These are phyloP conservation scores for Musa balbisiana DNA, from an alignment of 202 grass and related monocot species.

Conservation along the genomic window DNA sequence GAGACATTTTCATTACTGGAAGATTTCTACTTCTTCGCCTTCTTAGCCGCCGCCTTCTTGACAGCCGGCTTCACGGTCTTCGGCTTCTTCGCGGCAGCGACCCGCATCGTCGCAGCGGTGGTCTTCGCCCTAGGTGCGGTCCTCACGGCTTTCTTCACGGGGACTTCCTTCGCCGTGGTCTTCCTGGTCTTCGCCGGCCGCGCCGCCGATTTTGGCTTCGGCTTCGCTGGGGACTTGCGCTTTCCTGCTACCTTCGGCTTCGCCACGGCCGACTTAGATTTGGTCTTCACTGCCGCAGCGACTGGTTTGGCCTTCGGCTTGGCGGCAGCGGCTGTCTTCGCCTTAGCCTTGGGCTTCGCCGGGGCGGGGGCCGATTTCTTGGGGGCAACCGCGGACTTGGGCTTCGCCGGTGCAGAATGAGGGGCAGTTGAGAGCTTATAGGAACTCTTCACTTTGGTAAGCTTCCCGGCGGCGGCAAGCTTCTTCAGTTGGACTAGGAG, in stretches of 20 bases:
- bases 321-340: slow-evolving; percentile 17
- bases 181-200: background rate
- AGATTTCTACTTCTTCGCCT: background rate
- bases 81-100: background rate
- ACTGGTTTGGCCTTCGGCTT: slow-evolving; percentile 22
- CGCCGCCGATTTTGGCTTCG: background rate
- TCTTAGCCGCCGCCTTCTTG: background rate
- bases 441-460: slow-evolving; percentile 72
- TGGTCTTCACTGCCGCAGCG: slow-evolving; percentile 9
- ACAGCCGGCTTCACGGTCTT: background rate
- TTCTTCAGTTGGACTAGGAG: slow-evolving; percentile 65
- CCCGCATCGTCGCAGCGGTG: background rate
- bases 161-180: background rate
- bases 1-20: background rate
- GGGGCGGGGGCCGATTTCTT: background rate
- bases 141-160: background rate
- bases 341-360: slow-evolving; percentile 28
- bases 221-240: background rate
- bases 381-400: background rate
- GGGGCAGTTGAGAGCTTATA: slow-evolving; percentile 45
- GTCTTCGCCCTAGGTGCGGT: background rate
- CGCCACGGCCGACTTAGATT: background rate
- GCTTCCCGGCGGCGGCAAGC: slow-evolving; percentile 67
- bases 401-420: background rate
- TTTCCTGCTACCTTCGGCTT: slow-evolving; percentile 5